Percentiles rank a stretch among this genome's conserved stretches.
Evolutionary conservation across 352 stramenopile species (phyloP).

Genomic region (Pythium dissimile): DNA sequence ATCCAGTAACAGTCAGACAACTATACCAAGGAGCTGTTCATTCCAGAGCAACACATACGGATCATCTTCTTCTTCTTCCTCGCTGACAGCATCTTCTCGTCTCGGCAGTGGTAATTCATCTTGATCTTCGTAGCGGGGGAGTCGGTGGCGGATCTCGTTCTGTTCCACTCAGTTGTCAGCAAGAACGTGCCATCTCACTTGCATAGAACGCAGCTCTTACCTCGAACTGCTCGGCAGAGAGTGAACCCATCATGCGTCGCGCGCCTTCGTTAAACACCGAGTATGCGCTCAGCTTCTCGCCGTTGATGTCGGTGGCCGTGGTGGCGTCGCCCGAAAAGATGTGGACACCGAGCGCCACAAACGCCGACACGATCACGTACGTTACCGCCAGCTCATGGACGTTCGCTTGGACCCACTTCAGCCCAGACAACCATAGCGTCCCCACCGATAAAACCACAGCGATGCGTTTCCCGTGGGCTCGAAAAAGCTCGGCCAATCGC

Average conservation of each 20-base stretch:
- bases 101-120: conserved; percentile 20
- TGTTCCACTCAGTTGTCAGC: conserved; percentile 11
- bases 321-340: conserved; percentile 26
- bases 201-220: too few species aligned
- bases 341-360: conserved; percentile 36
- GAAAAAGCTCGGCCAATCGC: neutral
- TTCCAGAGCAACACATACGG: conserved; percentile 30
- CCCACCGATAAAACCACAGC: conserved; percentile 14
- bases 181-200: neutral
- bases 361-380: conserved; percentile 63
- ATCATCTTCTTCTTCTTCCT: conserved; percentile 43
- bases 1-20: neutral
- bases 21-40: neutral
- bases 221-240: conserved; percentile 85
- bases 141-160: conserved; percentile 76
- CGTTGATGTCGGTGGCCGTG: neutral
- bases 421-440: conserved; percentile 37
- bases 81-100: conserved; percentile 20
- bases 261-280: conserved; percentile 76
- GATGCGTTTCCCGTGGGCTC: conserved; percentile 24
- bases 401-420: conserved; percentile 47
- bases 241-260: conserved; percentile 69
- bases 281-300: conserved; percentile 62
- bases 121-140: conserved; percentile 7
- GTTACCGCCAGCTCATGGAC: conserved; percentile 50